These are phyloP conservation scores for Solanum chiquidenum DNA, from an alignment of 257 asterid genomes.

Conservation along the genomic window DNA sequence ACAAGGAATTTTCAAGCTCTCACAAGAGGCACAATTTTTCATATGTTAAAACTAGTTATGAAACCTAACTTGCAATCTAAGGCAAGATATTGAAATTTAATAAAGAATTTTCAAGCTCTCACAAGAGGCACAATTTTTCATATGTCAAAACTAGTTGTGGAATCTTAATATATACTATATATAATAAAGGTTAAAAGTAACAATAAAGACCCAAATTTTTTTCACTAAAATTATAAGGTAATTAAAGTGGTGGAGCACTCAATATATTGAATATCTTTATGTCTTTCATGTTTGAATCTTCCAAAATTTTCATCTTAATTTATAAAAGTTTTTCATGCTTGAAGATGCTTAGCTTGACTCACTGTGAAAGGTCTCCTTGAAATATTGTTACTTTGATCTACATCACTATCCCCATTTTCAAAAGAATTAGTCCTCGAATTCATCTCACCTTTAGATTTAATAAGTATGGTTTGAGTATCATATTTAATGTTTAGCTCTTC, in stretches of 20 bases:
- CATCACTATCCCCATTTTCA: not conserved
- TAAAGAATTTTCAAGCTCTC: not conserved
- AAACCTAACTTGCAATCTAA: not conserved
- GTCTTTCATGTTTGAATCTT: not conserved
- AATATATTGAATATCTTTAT: not conserved
- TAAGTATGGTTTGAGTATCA: too few relatives aligned
- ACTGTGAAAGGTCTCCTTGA: not conserved
- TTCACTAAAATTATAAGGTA: not conserved
- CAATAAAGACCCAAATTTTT: not conserved
- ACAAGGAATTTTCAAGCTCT: not conserved
- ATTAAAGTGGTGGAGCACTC: not conserved
- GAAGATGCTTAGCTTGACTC: not conserved
- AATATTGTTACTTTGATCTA: not conserved
- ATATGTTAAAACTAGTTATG: not conserved
- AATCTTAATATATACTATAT: not conserved
- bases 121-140: not conserved
- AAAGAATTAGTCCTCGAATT: too few relatives aligned
- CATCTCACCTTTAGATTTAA: too few relatives aligned
- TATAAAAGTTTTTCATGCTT: not conserved
- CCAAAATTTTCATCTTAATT: too few relatives aligned
- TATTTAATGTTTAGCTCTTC: too few relatives aligned
- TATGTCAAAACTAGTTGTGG: not conserved
- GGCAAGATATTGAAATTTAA: too few relatives aligned
- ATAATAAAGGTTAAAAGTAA: not conserved
- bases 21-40: not conserved